Percentiles rank a stretch among this genome's conserved stretches.
Evolutionary conservation across 1,284 basidiomycete species (phyloP).

Genomic region (Lentinus polychrous): DNA sequence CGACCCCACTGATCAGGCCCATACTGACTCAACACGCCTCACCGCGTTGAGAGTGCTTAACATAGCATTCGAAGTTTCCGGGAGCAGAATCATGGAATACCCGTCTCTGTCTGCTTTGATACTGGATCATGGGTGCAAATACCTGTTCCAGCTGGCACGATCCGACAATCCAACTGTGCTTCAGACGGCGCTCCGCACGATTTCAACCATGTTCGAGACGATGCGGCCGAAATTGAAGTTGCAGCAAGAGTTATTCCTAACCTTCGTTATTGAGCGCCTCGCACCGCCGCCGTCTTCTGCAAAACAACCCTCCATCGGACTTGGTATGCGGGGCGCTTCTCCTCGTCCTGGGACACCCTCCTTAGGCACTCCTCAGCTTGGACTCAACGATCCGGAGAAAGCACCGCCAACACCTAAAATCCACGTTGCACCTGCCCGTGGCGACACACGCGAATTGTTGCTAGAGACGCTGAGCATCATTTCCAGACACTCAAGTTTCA

Average conservation of each 20-base stretch:
- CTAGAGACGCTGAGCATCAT: constrained; percentile 85
- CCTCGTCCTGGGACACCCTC: constrained; percentile 55
- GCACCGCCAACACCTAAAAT: constrained; percentile 48
- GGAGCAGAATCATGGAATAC: constrained; percentile 67
- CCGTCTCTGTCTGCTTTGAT: constrained; percentile 70
- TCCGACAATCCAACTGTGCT: constrained; percentile 83
- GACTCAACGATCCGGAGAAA: constrained; percentile 41
- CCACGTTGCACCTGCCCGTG: constrained; percentile 70
- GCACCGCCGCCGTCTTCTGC: constrained; percentile 42
- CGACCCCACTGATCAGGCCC: constrained; percentile 90
- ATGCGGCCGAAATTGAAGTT: constrained; percentile 86
- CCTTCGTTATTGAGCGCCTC: constrained; percentile 89
- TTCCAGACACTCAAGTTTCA: constrained; percentile 77
- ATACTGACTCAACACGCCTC: constrained; percentile 94
- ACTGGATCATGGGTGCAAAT: constrained; percentile 90
- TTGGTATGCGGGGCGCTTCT: constrained; percentile 19
- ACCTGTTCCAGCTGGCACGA: constrained; percentile 89
- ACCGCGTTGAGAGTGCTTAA: constrained; percentile 87
- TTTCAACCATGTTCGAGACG: constrained; percentile 84
- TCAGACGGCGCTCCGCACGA: constrained; percentile 76
- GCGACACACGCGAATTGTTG: constrained; percentile 86
- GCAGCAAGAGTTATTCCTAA: constrained; percentile 94
- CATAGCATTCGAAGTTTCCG: constrained; percentile 84
- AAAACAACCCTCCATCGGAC: constrained; percentile 15
- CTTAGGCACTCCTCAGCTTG: constrained; percentile 38